Evolutionary conservation across 495 filamentous ascomycete species (phyloP).

Genomic region (Penicillium desertorum): DNA sequence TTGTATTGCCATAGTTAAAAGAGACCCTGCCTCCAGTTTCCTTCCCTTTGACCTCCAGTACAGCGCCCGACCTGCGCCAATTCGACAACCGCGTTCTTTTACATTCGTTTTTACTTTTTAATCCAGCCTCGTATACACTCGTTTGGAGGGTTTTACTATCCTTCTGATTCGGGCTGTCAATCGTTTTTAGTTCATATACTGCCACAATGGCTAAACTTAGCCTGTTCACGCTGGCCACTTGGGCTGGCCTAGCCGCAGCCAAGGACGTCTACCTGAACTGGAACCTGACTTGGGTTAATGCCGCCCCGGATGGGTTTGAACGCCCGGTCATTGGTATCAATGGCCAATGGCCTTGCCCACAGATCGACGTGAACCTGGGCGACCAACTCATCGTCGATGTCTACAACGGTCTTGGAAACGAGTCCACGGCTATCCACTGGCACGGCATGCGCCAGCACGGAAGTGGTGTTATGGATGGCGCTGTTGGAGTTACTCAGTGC

Average conservation of each 20-base stretch:
- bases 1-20: constrained; percentile 13
- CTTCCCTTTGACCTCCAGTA: constrained; percentile 7
- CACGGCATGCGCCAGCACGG: constrained; percentile 65
- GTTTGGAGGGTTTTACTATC: constrained; percentile 25
- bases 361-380: constrained; percentile 66
- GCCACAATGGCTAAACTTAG: constrained; percentile 24
- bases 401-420: constrained; percentile 70
- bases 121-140: constrained; percentile 14
- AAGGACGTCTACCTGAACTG: constrained; percentile 55
- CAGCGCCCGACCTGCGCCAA: constrained; percentile 17
- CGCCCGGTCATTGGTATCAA: constrained; percentile 82
- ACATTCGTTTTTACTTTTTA: constrained; percentile 12
- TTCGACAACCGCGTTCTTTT: constrained; percentile 20
- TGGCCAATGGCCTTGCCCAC: constrained; percentile 72
- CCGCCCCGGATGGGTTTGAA: constrained; percentile 73
- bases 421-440: constrained; percentile 70
- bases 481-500: constrained; percentile 63
- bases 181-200: constrained; percentile 21
- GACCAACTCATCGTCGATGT: constrained; percentile 74
- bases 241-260: constrained; percentile 25
- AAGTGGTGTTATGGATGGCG: constrained; percentile 63
- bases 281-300: constrained; percentile 76
- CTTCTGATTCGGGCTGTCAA: constrained; percentile 16
- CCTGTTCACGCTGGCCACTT: constrained; percentile 25
- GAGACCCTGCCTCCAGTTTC: constrained; percentile 4